phyloP scores from a whole-genome alignment of 2,329 filamentous ascomycete species.

The Neonectria hederae region DNA sequence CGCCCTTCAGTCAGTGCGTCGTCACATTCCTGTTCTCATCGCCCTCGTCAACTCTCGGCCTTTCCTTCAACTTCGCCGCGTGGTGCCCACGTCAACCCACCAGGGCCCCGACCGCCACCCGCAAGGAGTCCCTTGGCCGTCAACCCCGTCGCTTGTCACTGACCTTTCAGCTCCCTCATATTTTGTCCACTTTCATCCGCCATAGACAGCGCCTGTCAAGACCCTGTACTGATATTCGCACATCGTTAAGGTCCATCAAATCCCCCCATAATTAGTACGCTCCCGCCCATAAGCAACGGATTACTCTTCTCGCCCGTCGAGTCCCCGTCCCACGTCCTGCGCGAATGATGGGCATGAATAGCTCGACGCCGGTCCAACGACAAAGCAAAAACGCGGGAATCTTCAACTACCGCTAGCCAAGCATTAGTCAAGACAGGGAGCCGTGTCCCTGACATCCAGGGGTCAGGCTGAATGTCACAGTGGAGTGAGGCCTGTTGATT shows the following conservation, averaged over 20 bases:
- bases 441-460: constrained; percentile 13
- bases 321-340: constrained; percentile 3
- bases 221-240: not conserved
- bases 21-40: constrained; percentile 13
- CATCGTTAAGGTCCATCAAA: not conserved
- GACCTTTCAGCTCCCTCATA: not conserved
- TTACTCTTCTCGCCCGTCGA: not conserved
- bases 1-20: constrained; percentile 9
- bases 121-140: constrained; percentile 7
- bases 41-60: not conserved
- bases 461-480: not conserved
- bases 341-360: not conserved
- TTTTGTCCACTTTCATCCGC: not conserved
- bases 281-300: no score
- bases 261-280: not conserved
- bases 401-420: not conserved
- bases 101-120: not conserved
- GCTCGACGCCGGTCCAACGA: constrained; percentile 3
- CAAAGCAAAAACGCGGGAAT: not conserved
- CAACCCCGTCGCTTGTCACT: not conserved
- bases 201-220: not conserved
- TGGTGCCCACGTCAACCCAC: no score
- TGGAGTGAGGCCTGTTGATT: constrained; percentile 1
- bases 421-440: not conserved
- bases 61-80: not conserved